Conservation (phyloP, 352 stramenopile genomes). For the Aphanomyces astaci region DNA sequence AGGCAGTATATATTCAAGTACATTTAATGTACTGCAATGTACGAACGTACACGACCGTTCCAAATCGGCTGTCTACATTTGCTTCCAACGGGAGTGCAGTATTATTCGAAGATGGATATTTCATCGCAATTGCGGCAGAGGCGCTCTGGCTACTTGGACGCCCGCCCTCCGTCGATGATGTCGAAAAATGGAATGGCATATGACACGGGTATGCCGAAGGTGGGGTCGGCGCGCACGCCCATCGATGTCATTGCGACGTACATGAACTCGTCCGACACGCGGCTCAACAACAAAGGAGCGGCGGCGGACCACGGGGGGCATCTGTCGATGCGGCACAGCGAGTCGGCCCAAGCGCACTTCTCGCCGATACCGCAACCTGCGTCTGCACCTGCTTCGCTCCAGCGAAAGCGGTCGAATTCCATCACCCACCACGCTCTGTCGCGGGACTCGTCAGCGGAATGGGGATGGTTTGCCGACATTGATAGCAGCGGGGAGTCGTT, state of each 20-base stretch:
- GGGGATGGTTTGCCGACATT: conserved; percentile 84
- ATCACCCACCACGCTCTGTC: conserved; percentile 48
- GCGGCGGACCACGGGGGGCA: too few relatives aligned
- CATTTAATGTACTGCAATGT: neutral
- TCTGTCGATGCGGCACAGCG: neutral
- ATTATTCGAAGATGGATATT: too few relatives aligned
- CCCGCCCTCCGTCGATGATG: neutral
- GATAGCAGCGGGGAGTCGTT: conserved; percentile 77
- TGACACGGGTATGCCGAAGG: neutral
- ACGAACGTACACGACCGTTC: too few relatives aligned
- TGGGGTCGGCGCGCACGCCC: conserved; percentile 31
- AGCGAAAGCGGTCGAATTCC: conserved; percentile 46
- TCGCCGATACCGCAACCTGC: neutral
- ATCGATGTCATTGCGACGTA: conserved; percentile 85
- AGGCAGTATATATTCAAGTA: neutral
- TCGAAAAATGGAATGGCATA: neutral
- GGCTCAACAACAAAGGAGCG: conserved; percentile 22
- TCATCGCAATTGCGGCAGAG: too few relatives aligned
- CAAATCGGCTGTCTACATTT: too few relatives aligned
- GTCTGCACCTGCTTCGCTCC: neutral
- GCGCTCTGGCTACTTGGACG: too few relatives aligned
- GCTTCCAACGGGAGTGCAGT: too few relatives aligned
- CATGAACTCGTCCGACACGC: conserved; percentile 82
- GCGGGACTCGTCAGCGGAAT: conserved; percentile 68
- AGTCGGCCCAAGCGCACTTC: neutral